Base-by-base conservation (phyloP, 2,329 filamentous ascomycete genomes). In the Alternaria triticina region DNA sequence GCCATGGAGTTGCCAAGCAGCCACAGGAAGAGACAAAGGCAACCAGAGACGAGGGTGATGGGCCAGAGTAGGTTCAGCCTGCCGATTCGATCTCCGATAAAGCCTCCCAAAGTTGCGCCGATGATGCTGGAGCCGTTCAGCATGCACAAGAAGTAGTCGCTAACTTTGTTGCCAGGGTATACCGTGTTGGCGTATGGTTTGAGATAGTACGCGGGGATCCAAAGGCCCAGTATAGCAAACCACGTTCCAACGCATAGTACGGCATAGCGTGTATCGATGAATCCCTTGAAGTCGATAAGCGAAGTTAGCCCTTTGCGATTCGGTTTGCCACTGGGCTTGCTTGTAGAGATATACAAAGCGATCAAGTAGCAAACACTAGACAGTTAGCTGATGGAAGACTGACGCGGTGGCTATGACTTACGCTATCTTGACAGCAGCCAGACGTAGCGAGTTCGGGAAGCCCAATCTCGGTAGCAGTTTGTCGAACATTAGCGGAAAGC, bases 381-480 rank as follows among this genome's bases (percentile, higher is more conserved):
- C 85, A 5, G 25, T 61, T 47, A 61, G 52, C 13, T 7, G 17
- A 11, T 11, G 3, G 4, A 30, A 15, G 4, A 9, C n/a, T 6
- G 4, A n/a, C 10, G 6, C 12, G 23, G 2, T 6, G 5, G 30
- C 4, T 12, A 1, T 5, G 10, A 67, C 73, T 52, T 62, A 76
- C 75, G 58, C 64, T 15, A 74, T 66, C 55, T 77, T 85, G 65
- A 92, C 88, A 0, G 85, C 90, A 1, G 91, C 82, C 15, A 88
- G 83, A 5, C 91, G 82, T 23, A 89, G 85, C 1, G 87, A 83
- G 86, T 88, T 90, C 0, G 82, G 77, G 67, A 90, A 91, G 0
- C 88, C 88, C 10, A 90, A 79, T 12, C 75, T 72, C 0, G 85
- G 84, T 8, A 87, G 79, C 20, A 90, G 77, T 58, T 86, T 82